A percentile compares a stretch with the other conserved stretches of the same genome.
These are phyloP conservation scores for Metroxylon sagu DNA, from an alignment of 176 grass and related monocot genomes.

Conservation along the genomic window DNA sequence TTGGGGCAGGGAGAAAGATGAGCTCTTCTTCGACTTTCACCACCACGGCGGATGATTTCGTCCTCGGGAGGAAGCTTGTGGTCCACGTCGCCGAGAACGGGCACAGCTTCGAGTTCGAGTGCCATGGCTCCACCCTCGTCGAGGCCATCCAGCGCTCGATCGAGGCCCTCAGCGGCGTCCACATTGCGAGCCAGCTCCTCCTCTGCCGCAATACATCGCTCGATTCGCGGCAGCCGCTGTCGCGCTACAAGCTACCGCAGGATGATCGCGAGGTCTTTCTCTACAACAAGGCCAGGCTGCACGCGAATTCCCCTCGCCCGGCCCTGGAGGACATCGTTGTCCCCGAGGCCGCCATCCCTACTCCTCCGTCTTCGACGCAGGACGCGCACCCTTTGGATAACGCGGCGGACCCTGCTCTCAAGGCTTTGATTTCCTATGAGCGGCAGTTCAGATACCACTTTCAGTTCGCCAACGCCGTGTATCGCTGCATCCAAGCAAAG, in stretches of 20 bases:
- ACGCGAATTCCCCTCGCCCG: conserved; percentile 32
- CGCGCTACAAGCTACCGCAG: conserved; percentile 77
- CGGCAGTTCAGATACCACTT: conserved; percentile 74
- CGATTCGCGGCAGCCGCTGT: conserved; percentile 41
- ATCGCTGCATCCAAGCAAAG: conserved; percentile 38
- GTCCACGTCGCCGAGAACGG: conserved; percentile 93
- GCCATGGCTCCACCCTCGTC: conserved; percentile 57
- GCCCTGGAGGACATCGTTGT: conserved; percentile 45
- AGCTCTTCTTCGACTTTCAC: conserved; percentile 76
- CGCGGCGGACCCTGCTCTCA: conserved; percentile 62
- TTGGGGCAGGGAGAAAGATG: conserved; percentile 39
- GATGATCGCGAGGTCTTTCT: conserved; percentile 85
- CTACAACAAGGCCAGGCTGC: conserved; percentile 76
- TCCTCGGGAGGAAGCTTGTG: conserved; percentile 61
- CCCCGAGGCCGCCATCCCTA: conserved; percentile 42
- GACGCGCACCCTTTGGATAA: conserved; percentile 31
- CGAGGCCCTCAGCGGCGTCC: conserved; percentile 46
- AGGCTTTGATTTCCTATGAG: conserved; percentile 74
- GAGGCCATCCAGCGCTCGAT: conserved; percentile 60
- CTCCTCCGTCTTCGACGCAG: conserved; percentile 23
- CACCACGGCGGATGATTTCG: conserved; percentile 28
- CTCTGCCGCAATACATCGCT: conserved; percentile 73
- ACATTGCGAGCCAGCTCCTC: conserved; percentile 53
- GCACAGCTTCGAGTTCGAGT: conserved; percentile 77
- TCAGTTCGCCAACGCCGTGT: conserved; percentile 68